Evolutionary conservation across 768 basidiomycete genomes (phyloP).

Genomic region (Collybia sordida): DNA sequence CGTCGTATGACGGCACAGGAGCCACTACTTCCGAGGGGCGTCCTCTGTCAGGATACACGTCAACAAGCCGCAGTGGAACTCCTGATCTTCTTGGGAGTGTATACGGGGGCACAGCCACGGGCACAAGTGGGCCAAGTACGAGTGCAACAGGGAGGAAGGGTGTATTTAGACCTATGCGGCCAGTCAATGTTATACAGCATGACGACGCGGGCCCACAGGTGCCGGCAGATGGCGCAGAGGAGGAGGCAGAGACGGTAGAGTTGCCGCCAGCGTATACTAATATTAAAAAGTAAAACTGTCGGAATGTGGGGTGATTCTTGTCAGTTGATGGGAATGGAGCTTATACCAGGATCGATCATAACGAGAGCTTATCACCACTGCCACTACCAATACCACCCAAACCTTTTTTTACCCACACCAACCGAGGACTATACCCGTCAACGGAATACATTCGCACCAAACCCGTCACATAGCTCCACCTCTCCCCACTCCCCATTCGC

Average conservation of each 20-base stretch:
- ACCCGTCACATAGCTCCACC: no score
- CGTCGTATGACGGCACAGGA: slow-evolving; percentile 23
- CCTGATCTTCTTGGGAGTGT: slow-evolving; percentile 34
- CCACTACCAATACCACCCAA: no score
- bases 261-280: slow-evolving; percentile 83
- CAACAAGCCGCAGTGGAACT: slow-evolving; percentile 46
- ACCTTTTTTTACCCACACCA: no score
- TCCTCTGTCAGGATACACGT: slow-evolving; percentile 37
- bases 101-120: slow-evolving; percentile 15
- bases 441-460: no score
- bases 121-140: slow-evolving; percentile 13
- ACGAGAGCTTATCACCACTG: no score
- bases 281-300: slow-evolving; percentile 33
- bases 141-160: slow-evolving; percentile 42
- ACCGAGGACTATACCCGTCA: no score
- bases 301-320: not conserved
- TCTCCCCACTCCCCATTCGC: no score
- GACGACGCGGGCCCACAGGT: slow-evolving; percentile 74
- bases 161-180: slow-evolving; percentile 51
- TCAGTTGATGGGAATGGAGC: not conserved
- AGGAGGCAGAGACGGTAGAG: slow-evolving; percentile 72
- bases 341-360: no score
- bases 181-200: slow-evolving; percentile 83
- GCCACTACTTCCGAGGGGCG: slow-evolving; percentile 22
- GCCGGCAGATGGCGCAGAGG: slow-evolving; percentile 21